These are phyloP conservation scores for Arachnomyces sp. DNA, from an alignment of 2,329 filamentous ascomycete species.

Conservation along the genomic window DNA sequence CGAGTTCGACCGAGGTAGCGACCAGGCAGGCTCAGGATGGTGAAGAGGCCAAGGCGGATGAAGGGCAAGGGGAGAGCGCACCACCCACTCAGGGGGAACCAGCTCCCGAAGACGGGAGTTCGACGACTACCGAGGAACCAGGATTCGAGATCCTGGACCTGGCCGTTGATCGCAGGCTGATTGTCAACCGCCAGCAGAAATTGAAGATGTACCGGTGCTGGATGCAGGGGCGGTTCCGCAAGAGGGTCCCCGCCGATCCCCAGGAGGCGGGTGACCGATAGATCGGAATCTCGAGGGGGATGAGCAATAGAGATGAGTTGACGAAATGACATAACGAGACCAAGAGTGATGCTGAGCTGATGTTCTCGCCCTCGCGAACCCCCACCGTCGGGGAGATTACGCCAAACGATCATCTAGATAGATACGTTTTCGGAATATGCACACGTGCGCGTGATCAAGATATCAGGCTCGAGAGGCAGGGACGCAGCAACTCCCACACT, in stretches of 20 bases:
- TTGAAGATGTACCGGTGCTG: constrained; percentile 99
- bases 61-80: constrained; percentile 8
- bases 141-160: constrained; percentile 67
- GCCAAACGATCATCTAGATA: too few relatives aligned
- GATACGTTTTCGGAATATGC: too few relatives aligned
- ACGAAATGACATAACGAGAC: too few relatives aligned
- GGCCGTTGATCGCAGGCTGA: constrained; percentile 75
- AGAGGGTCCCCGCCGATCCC: constrained; percentile 15
- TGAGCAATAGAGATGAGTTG: too few relatives aligned
- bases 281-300: too few relatives aligned
- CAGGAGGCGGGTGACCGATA: too few relatives aligned
- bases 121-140: constrained; percentile 13
- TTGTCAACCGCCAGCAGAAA: constrained; percentile 83
- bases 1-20: constrained; percentile 23
- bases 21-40: constrained; percentile 10
- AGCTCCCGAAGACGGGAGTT: constrained; percentile 3
- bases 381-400: too few relatives aligned
- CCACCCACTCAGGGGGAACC: not conserved
- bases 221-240: constrained; percentile 38
- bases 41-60: constrained; percentile 9
- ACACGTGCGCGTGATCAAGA: too few relatives aligned
- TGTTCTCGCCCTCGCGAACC: too few relatives aligned
- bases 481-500: too few relatives aligned
- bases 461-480: too few relatives aligned
- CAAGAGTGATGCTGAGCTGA: too few relatives aligned